These are phyloP conservation scores for Artemisia tridentata DNA, from an alignment of 129 eudicot genomes.

Conservation along the genomic window DNA sequence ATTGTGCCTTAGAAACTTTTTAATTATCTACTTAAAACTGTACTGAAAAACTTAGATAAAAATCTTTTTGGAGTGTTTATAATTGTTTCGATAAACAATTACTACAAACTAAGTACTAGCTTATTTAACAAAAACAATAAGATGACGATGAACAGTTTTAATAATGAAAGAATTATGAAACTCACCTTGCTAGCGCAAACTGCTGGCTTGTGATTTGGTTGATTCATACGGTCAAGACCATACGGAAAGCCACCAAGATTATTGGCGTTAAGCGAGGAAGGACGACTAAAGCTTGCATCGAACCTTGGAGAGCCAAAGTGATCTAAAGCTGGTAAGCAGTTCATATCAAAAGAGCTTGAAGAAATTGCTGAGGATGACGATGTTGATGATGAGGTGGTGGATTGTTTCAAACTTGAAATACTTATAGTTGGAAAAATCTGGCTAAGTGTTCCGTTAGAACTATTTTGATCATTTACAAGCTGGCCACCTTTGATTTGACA, in stretches of 20 bases:
- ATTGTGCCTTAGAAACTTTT: too few species aligned
- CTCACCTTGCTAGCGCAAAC: slow-evolving; percentile 43
- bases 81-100: too few species aligned
- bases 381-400: slow-evolving; percentile 22
- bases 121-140: slow-evolving; percentile 31
- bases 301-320: slow-evolving; percentile 56
- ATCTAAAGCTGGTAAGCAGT: slow-evolving; percentile 63
- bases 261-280: slow-evolving; percentile 26
- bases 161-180: background rate
- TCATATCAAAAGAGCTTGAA: slow-evolving; percentile 53
- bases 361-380: slow-evolving; percentile 27
- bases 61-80: too few species aligned
- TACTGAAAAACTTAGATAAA: too few species aligned
- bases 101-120: too few species aligned
- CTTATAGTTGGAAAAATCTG: slow-evolving; percentile 66
- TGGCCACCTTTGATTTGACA: slow-evolving; percentile 35
- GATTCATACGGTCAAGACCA: slow-evolving; percentile 44
- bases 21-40: too few species aligned
- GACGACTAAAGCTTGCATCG: slow-evolving; percentile 35
- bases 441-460: slow-evolving; percentile 41
- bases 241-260: slow-evolving; percentile 34
- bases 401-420: slow-evolving; percentile 39
- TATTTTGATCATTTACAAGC: slow-evolving; percentile 18
- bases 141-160: too few species aligned
- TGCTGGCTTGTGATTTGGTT: slow-evolving; percentile 32